Evolutionary conservation across 106 monocot genomes (phyloP).

Genomic region (Posidonia australis): DNA sequence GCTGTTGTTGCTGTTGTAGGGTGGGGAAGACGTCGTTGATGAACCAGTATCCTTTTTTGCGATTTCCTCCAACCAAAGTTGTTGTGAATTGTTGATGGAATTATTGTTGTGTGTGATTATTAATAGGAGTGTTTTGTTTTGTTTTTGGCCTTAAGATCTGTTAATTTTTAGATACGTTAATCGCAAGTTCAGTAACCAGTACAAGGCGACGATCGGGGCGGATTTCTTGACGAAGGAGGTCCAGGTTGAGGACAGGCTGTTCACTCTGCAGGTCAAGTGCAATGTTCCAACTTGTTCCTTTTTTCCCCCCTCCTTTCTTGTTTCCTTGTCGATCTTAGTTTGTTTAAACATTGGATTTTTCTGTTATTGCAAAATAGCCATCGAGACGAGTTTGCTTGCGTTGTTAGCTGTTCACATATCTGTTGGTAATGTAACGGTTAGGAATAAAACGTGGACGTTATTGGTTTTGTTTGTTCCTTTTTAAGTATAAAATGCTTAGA

Average conservation of each 20-base stretch:
- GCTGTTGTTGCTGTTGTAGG: constrained; percentile 20
- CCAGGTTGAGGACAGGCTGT: constrained; percentile 68
- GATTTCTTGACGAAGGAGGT: constrained; percentile 78
- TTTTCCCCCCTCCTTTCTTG: not conserved
- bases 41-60: constrained; percentile 46
- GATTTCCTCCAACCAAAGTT: not conserved
- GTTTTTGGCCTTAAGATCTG: constrained; percentile 21
- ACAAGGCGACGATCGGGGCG: constrained; percentile 68
- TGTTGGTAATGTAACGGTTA: too few species aligned
- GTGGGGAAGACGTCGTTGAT: constrained; percentile 88
- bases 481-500: too few species aligned
- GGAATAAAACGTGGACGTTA: too few species aligned
- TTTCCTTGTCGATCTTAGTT: not conserved
- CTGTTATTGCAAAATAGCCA: too few species aligned
- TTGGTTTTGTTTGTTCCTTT: too few species aligned
- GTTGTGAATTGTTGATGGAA: not conserved
- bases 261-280: constrained; percentile 62
- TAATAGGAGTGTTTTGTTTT: not conserved
- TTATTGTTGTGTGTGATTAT: not conserved
- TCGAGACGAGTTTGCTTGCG: too few species aligned
- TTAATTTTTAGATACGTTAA: constrained; percentile 63
- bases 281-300: not conserved
- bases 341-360: too few species aligned
- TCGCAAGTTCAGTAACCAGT: constrained; percentile 79
- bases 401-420: too few species aligned